Base-by-base conservation (phyloP, 179 eudicot species). In the Patellifolia procumbens region DNA sequence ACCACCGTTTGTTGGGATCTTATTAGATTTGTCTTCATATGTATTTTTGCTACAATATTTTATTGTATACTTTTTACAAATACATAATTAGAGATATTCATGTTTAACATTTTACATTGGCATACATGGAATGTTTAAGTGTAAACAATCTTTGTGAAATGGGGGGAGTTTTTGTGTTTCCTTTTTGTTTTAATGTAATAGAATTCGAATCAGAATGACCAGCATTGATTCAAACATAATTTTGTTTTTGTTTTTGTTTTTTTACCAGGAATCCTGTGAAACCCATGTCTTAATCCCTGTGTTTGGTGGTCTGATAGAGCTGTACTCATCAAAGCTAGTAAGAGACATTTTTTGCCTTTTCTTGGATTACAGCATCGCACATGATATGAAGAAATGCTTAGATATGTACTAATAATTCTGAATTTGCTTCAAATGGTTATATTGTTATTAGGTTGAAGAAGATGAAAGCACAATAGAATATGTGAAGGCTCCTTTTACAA, bases 211-310 rank as follows among this genome's bases (percentile, higher is more conserved):
- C n/a, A 62, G 39, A 63, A 37, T 63, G 17, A 34, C 43, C 11
- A 34, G 24, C 17, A 16, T 37, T 75, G 65, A 58, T 43, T 43
- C 37, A 7, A 32, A 62, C 32, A 37, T 42, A 59, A 28, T 59
- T 60, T 26, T 24, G 53, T 7, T 59, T n/a, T 13, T 16, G 31
- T 22, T 34, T 4, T 37, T 1, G 45, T n/a, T n/a, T 46, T 65
- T 80, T 49, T 55, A 59, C 80, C 92, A 93, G 94, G 89, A 87
- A 71, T 65, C 76, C 61, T 32, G 51, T 37, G 93, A 89, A 79
- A 93, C 98, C 72, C 88, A 80, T 69, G 92, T 92, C 78, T 81
- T 93, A 71, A 84, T 93, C 78, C 98, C 98, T 32, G 89, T 92
- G 67, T 52, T 72, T 34, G 93, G 91, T 42, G 95, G 95, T 24